Conservation (phyloP, 73 alveolate genomes). For the Tetrahymena borealis region DNA sequence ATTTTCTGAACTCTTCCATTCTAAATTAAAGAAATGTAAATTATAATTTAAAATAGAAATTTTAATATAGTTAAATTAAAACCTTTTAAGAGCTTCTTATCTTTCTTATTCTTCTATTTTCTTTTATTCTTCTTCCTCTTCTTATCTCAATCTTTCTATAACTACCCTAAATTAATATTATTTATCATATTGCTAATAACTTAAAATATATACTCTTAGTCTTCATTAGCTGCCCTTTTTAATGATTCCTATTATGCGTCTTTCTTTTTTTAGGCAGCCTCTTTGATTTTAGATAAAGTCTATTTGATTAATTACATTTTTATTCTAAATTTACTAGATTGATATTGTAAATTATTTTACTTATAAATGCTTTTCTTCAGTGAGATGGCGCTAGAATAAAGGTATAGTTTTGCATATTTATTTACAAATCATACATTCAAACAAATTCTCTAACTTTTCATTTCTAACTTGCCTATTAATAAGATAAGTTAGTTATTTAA, state of each 20-base stretch:
- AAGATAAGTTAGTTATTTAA: background rate
- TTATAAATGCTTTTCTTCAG: background rate
- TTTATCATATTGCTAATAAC: background rate
- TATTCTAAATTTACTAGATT: too few relatives aligned
- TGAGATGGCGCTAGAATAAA: background rate
- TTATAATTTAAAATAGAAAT: background rate
- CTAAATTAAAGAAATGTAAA: background rate
- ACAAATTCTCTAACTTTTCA: background rate
- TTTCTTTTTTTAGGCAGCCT: background rate
- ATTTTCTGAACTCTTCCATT: background rate
- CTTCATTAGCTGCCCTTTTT: background rate
- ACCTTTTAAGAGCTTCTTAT: background rate
- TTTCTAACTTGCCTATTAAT: background rate
- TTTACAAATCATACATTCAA: background rate
- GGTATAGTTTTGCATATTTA: background rate
- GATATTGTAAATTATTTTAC: background rate
- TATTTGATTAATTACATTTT: background rate
- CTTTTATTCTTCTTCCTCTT: background rate
- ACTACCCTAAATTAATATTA: background rate
- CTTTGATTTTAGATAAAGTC: background rate
- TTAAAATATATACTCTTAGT: background rate
- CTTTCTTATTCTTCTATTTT: background rate
- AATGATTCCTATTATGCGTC: background rate
- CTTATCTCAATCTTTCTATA: background rate
- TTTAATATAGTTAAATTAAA: background rate